Conservation (phyloP, 2,329 filamentous ascomycete species). For the Pseudogymnoascus sp. region DNA sequence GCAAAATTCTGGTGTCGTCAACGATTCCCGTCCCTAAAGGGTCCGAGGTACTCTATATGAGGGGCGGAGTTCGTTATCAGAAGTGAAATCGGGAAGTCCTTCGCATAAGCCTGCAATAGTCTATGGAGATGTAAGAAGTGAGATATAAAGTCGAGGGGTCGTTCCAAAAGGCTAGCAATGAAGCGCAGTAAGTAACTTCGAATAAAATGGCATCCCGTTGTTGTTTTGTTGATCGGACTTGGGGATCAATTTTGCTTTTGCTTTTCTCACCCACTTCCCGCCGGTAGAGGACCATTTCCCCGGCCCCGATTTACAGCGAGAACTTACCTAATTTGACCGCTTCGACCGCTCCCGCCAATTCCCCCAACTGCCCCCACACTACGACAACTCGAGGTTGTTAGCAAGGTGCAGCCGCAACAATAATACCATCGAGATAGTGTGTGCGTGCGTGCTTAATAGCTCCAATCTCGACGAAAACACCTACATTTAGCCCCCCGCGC, state of each 20-base stretch:
- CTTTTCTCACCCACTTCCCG: constrained; percentile 1
- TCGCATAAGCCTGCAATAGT: not conserved
- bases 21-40: constrained; percentile 6
- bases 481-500: not conserved
- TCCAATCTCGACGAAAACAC: not conserved
- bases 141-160: not conserved
- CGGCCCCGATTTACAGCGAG: constrained; percentile 1
- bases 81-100: not conserved
- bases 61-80: constrained; percentile 7
- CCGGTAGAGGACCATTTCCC: not conserved
- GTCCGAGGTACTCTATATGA: not conserved
- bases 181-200: not conserved
- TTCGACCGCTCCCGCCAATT: not conserved
- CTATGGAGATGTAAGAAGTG: not conserved
- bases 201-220: not conserved
- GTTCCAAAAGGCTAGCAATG: not conserved
- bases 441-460: constrained; percentile 1
- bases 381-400: not conserved
- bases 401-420: not conserved
- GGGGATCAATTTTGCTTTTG: constrained; percentile 6
- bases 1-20: constrained; percentile 7
- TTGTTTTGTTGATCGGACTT: not conserved
- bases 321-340: constrained; percentile 2
- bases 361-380: not conserved
- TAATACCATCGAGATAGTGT: not conserved